Evolutionary conservation across 2,329 filamentous ascomycete genomes (phyloP), one percentile per base, ranked within the genome.

Genomic region (Ophidiomyces ophidiicola): DNA sequence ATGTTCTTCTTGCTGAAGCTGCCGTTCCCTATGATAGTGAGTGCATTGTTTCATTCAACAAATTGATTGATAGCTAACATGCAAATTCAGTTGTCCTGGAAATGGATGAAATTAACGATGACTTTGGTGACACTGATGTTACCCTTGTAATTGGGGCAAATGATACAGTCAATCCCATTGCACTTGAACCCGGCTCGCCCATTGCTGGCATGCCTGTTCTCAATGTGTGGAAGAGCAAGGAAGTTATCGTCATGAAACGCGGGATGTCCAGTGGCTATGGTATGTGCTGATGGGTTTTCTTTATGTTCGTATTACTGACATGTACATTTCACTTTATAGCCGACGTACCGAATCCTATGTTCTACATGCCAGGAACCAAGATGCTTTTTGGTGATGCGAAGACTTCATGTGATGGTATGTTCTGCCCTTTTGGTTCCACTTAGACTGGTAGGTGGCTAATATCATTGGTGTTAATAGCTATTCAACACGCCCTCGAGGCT

Each of bases 41-140:
- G 62, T 53, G 23, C 15, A 11, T 10, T 12, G 18, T 7, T 30
- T 15, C 14, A 12, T 40, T 26, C 8, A n/a, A 19, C 8, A 10
- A 20, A 20, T 30, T 8, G n/a, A 15, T 10, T 20, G 26, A 26
- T 14, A 34, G 15, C 32, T 49, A 52, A 43, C 51, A 44, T 39
- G 17, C 19, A 21, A 6, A 31, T 18, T 6, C 23, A 64, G 64
- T 93, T 41, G 85, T 93, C 19, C 70, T 92, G 32, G 85, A 94
- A 62, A 93, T 93, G 85, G 86, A 93, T 50, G 86, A 94, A 66
- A 92, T 93, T 63, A 94, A 93, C 58, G 85, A 92, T 46, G 85
- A 93, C 53, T 94, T 93, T 57, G 61, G 70, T 5, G 81, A 90
- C 19, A 92, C 86, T 0, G 86, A 93, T 52, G 68, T 93, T 6